Base-by-base conservation (phyloP, 495 filamentous ascomycete genomes). In the Penicillium simplicissimum region DNA sequence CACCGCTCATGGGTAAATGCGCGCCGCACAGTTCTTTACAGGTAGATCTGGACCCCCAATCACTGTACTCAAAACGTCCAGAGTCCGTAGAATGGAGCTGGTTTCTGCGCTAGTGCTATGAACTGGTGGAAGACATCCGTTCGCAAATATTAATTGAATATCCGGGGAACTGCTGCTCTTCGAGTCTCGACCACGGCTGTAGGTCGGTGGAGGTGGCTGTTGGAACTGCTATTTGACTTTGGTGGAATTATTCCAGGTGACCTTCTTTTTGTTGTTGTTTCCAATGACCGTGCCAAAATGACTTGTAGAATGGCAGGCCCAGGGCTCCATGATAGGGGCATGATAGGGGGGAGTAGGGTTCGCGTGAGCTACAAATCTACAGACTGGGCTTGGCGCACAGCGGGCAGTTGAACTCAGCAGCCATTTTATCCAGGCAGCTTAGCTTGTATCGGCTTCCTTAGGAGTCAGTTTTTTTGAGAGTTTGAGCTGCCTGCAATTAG, bases 261-360 rank as follows among this genome's bases (percentile, higher is more conserved):
- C 17, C 25, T 2, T 57, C 28, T 57, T 9, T 35, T 11, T 23
- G 10, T 21, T 14, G 23, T 8, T 0, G 14, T 31, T 17, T 15
- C 55, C 28, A 57, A 57, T 57, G 28, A 8, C 23, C 23, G 21
- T 28, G 45, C 13, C 13, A 9, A 7, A 15, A 28, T 28, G 45
- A 9, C 0, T n/a, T 49, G 15, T 49, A 23, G 23, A n/a, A 33
- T 49, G 31, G 35, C 23, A 14, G 33, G 37, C 33, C 13, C 35
- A n/a, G 4, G 54, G 58, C 49, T 70, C 65, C 59, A 63, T 47
- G 65, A 67, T 65, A 69, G 64, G 58, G 67, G 65, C 59, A 63
- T 47, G 65, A 67, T 65, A 69, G 64, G 58, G 67, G 65, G n/a
- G 45, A 8, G 25, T 10, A 31, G 45, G 31, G 45, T 49, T 28